These are phyloP conservation scores for Phytophthora hibernalis DNA, from an alignment of 352 stramenopile species.

Conservation along the genomic window DNA sequence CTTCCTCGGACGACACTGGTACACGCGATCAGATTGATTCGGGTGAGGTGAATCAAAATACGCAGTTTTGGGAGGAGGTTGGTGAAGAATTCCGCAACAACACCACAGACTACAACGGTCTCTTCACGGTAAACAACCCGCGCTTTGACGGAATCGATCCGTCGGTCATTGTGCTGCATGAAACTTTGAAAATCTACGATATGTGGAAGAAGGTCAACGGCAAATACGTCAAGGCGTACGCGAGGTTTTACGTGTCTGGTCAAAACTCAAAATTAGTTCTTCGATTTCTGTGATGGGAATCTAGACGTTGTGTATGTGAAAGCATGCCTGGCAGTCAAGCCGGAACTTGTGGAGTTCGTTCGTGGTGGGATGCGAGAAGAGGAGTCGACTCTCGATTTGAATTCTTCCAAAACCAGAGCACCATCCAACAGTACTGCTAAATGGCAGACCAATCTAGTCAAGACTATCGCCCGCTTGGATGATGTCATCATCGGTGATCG, in stretches of 20 bases:
- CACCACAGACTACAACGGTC: not conserved
- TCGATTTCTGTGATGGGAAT: not conserved
- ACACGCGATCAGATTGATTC: not conserved
- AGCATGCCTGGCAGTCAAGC: too few relatives aligned
- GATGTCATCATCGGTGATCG: too few relatives aligned
- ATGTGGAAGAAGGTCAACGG: too few relatives aligned
- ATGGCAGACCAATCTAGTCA: too few relatives aligned
- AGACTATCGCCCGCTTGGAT: too few relatives aligned
- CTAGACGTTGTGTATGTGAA: not conserved
- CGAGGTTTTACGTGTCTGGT: not conserved
- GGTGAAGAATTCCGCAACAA: not conserved
- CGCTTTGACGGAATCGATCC: not conserved
- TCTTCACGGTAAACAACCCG: not conserved
- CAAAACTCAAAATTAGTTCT: not conserved
- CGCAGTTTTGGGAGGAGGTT: not conserved
- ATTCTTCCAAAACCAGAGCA: too few relatives aligned
- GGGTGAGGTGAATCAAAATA: not conserved
- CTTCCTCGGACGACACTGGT: not conserved
- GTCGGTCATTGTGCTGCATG: not conserved
- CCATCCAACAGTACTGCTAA: too few relatives aligned
- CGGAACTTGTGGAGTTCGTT: too few relatives aligned
- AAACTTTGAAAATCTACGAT: not conserved
- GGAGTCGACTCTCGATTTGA: too few relatives aligned
- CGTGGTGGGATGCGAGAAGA: too few relatives aligned
- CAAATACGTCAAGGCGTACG: not conserved